These are phyloP conservation scores for Pseudogymnoascus sp. DNA, from an alignment of 2,329 filamentous ascomycete species.

Conservation along the genomic window DNA sequence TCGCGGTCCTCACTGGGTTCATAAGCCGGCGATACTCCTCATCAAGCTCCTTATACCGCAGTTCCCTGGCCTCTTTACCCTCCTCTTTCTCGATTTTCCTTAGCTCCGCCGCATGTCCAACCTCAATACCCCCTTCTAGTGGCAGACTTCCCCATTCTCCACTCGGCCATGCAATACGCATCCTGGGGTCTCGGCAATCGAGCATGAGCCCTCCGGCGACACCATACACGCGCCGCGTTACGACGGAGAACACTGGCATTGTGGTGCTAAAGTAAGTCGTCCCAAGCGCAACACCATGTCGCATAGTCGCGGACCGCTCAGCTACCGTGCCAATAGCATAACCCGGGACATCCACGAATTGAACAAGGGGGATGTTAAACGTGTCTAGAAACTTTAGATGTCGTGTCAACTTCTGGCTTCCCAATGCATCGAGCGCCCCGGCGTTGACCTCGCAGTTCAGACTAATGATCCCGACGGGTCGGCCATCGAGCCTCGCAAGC, in stretches of 20 bases:
- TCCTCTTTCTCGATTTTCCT: conserved; percentile 46
- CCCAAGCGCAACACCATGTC: conserved; percentile 53
- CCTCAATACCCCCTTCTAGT: conserved; percentile 57
- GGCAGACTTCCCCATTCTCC: conserved; percentile 56
- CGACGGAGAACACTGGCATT: conserved; percentile 54
- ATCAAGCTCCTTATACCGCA: conserved; percentile 46
- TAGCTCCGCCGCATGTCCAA: conserved; percentile 53
- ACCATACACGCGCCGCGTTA: conserved; percentile 53
- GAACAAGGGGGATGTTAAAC: conserved; percentile 56
- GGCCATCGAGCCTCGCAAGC: conserved; percentile 49
- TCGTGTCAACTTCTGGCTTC: conserved; percentile 52
- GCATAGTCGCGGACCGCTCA: conserved; percentile 56
- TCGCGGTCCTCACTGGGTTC: conserved; percentile 58
- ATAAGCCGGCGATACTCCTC: conserved; percentile 53
- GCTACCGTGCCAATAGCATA: conserved; percentile 58
- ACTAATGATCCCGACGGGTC: conserved; percentile 50
- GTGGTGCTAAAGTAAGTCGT: conserved; percentile 56
- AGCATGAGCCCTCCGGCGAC: conserved; percentile 60
- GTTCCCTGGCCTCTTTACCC: conserved; percentile 35
- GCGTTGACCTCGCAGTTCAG: conserved; percentile 55
- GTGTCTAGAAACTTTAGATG: conserved; percentile 57
- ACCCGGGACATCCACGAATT: conserved; percentile 56
- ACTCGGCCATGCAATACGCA: conserved; percentile 56
- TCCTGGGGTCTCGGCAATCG: conserved; percentile 51
- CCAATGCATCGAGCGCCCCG: conserved; percentile 52